Conservation (phyloP, 805 yeast species). For the Cyberlindnera xishuangbannaensis region DNA sequence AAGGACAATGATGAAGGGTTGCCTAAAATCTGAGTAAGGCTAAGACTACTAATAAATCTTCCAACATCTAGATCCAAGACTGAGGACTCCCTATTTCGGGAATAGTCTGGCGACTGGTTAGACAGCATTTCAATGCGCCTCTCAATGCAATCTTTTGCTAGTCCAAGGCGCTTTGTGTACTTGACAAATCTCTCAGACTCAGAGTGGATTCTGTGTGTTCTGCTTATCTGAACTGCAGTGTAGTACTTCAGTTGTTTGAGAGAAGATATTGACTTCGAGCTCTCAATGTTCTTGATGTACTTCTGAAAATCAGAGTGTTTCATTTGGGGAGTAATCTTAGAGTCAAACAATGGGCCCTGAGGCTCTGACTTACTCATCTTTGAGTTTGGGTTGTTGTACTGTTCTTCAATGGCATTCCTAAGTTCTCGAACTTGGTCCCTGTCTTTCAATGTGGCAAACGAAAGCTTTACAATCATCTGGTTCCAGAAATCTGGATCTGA, state of each 20-base stretch:
- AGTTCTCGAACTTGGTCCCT: constrained; percentile 68
- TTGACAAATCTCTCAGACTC: constrained; percentile 23
- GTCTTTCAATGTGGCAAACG: constrained; percentile 64
- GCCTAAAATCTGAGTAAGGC: constrained; percentile 39
- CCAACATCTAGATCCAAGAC: constrained; percentile 17
- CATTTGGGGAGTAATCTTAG: constrained; percentile 34
- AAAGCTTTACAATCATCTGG: constrained; percentile 48
- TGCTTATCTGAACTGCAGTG: constrained; percentile 40
- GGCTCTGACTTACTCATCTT: constrained; percentile 5
- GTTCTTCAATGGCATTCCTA: constrained; percentile 63
- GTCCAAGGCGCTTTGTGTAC: constrained; percentile 28
- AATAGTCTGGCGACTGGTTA: not conserved
- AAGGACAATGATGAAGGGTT: constrained; percentile 42
- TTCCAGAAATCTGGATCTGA: constrained; percentile 78
- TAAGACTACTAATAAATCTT: constrained; percentile 22
- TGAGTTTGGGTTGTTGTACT: constrained; percentile 32
- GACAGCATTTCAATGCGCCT: constrained; percentile 24
- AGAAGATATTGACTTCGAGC: constrained; percentile 32
- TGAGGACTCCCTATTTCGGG: constrained; percentile 3
- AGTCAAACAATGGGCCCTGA: constrained; percentile 24
- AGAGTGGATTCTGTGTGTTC: constrained; percentile 29
- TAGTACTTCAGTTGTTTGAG: constrained; percentile 45
- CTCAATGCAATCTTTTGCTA: constrained; percentile 28
- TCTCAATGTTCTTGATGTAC: constrained; percentile 31
- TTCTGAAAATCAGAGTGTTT: constrained; percentile 36